Evolutionary conservation across 306 rosid species (phyloP), one percentile per base, ranked within the genome.

Genomic region (Begonia masoniana): DNA sequence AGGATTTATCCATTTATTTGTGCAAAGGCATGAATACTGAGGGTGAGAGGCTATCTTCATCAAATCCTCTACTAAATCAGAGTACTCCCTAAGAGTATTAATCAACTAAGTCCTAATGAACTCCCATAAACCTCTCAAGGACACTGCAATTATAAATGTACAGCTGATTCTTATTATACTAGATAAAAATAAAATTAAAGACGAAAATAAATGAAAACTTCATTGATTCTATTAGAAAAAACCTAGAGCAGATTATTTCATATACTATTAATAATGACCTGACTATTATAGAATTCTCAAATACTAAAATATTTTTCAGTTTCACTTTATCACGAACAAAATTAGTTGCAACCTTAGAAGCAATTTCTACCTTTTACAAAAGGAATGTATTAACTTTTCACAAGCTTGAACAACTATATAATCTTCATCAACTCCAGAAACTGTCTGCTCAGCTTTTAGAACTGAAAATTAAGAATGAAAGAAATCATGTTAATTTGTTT

Each of bases 361-460:
- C 50, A 67, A 42, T 31, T 50, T 67, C 50, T 78, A 89, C 95
- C 92, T 82, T 47, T 76, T 54, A 24, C 94, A 67, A 63, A 82
- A 65, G 52, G 79, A 66, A 26, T 83, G 78, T 13, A 81, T 56
- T 47, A 81, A 58, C 69, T 81, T 68, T 62, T 75, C 66, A 64
- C 76, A 24, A 15, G 66, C 73, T 63, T 43, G 71, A 76, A 69
- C 56, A 54, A 78, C 43, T 49, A 65, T 49, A 15, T 61, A 56
- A 53, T 60, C 62, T 41, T 39, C 50, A 13, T 50, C 65, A 50
- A 61, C 66, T 61, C 35, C 43, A 41, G 57, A 62, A 50, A 67
- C 49, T 66, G 70, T 42, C 15, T 57, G 64, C 17, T 65, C 50
- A 57, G 65, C 55, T 11, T 51, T 58, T 62, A 49, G 64, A 66